Base-by-base conservation (phyloP, 2,329 filamentous ascomycete genomes). In the Dothistroma pini region DNA sequence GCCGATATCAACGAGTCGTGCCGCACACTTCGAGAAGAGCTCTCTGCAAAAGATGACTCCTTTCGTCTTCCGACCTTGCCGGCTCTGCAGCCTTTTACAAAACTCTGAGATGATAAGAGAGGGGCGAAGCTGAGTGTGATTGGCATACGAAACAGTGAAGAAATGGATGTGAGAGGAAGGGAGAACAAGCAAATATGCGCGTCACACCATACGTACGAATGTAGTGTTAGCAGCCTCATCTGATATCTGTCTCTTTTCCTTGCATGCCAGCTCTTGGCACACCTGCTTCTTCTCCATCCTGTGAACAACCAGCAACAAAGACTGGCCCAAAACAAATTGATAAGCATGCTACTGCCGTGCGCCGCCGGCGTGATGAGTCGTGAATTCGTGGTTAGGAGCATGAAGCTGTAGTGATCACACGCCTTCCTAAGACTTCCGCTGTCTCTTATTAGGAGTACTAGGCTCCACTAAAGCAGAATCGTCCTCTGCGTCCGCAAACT, bases 371-470 rank as follows among this genome's bases (percentile, higher is more conserved):
- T 44, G 8, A 44, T n/a, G 41, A 44, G 41, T 19, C 16, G 41
- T 44, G 41, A 44, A n/a, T 44, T 44, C 41, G 41, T 44, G 41
- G 9, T 38, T 38, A 3, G 2, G 34, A 38, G 34, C 34, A 11
- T 4, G 34, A 44, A 44, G 38, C 41, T 44, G 41, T n/a, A n/a
- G n/a, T 19, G n/a, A 9, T 44, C 41, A 8, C 8, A 4, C 16
- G 14, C 16, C 41, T 19, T 44, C 16, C 41, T 44, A 44, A 19
- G 41, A 44, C 41, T 44, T 44, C 41, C 66, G 62, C 56, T 59
- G 57, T 51, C 66, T 66, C 63, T 73, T 72, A 22, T 67, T 66
- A 19, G 67, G 65, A 31, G 66, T 69, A 11, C 65, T 66, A 29
- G 63, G 61, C 38, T 71, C 66, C 16, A 32, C 19, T 9, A 65